phyloP scores from a whole-genome alignment of 2,329 filamentous ascomycete species.

The Emergomyces pasteurianus region DNA sequence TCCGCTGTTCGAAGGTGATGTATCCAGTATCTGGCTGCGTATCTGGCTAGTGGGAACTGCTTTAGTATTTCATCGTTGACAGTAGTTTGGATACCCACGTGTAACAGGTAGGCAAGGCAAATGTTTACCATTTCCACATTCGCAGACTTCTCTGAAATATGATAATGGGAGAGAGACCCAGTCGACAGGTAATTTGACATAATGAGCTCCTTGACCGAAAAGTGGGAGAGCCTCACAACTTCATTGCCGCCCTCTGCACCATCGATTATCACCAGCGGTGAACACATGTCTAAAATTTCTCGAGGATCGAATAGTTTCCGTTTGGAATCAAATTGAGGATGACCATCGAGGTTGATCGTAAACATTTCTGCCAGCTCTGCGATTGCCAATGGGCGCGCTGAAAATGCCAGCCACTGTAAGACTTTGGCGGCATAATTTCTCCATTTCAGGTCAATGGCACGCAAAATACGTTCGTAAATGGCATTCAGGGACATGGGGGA shows the following conservation, averaged over 20 bases:
- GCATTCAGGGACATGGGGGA: slow-evolving; percentile 11
- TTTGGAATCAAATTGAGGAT: slow-evolving; percentile 15
- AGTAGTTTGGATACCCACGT: slow-evolving; percentile 1
- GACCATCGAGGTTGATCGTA: slow-evolving; percentile 14
- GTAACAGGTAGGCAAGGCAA: slow-evolving; percentile 17
- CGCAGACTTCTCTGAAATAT: not conserved
- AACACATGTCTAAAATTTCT: slow-evolving; percentile 12
- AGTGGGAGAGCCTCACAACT: slow-evolving; percentile 12
- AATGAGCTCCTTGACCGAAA: slow-evolving; percentile 12
- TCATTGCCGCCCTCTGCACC: slow-evolving; percentile 6
- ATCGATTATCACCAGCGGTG: not conserved
- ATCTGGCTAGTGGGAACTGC: not conserved
- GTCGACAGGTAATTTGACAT: not conserved
- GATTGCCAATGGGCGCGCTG: slow-evolving; percentile 15
- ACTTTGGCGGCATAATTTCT: slow-evolving; percentile 13
- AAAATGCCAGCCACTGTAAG: slow-evolving; percentile 18
- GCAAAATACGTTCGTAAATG: slow-evolving; percentile 18
- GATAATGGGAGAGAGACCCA: not conserved
- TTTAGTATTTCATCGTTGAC: not conserved
- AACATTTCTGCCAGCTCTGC: slow-evolving; percentile 19
- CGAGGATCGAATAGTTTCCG: slow-evolving; percentile 15
- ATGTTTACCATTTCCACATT: slow-evolving; percentile 12
- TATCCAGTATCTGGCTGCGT: not conserved
- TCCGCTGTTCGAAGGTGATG: not conserved
- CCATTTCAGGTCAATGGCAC: slow-evolving; percentile 11